phyloP scores from a whole-genome alignment of 73 alveolate genomes.

The Tetrahymena malaccensis region DNA sequence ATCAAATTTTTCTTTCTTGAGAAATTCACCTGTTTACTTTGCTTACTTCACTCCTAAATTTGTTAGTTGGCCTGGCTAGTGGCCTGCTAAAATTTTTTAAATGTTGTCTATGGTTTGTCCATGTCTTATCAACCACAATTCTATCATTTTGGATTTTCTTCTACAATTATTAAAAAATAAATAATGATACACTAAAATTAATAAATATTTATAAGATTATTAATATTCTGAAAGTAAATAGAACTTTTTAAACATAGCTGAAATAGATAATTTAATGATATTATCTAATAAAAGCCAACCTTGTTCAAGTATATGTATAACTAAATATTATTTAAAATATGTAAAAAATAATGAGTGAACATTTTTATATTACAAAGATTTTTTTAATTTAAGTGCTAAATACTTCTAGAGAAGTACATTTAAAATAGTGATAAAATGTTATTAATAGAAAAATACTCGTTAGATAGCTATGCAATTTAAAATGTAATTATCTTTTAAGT shows the following conservation, averaged over 20 bases:
- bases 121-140: neutral
- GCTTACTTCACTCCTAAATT: neutral
- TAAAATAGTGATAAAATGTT: too few relatives aligned
- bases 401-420: too few relatives aligned
- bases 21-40: neutral
- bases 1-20: neutral
- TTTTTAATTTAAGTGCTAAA: too few relatives aligned
- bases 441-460: too few relatives aligned
- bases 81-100: neutral
- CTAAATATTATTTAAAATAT: neutral
- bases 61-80: neutral
- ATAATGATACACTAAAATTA: neutral
- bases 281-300: too few relatives aligned
- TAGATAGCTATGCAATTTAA: too few relatives aligned
- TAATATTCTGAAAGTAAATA: neutral
- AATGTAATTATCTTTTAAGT: too few relatives aligned
- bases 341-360: neutral
- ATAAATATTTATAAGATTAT: neutral
- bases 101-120: neutral
- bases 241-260: neutral
- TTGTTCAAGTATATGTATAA: neutral
- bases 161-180: neutral
- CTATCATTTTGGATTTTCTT: neutral
- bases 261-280: neutral
- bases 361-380: too few relatives aligned